phyloP scores from a whole-genome alignment of 1,284 basidiomycete genomes.

The Trametes versicolor region DNA sequence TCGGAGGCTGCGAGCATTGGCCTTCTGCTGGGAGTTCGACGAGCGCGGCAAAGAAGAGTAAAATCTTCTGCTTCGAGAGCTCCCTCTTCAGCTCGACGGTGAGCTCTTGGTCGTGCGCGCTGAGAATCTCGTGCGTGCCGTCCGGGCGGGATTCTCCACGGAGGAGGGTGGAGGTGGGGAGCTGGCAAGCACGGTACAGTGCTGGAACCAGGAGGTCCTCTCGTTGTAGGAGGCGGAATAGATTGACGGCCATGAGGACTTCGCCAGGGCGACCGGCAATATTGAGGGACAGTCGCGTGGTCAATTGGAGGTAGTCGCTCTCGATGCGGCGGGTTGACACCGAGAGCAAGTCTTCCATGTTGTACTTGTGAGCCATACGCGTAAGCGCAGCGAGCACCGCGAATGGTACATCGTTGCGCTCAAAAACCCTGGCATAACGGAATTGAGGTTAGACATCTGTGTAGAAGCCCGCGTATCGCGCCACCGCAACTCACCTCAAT shows the following conservation, averaged over 20 bases:
- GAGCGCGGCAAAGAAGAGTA: background rate
- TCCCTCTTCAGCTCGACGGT: background rate
- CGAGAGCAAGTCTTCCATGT: conserved; percentile 8
- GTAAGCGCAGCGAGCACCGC: background rate
- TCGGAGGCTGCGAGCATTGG: background rate
- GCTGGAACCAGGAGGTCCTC: background rate
- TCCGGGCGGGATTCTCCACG: background rate
- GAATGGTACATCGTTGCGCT: background rate
- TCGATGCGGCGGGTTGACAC: conserved; percentile 1
- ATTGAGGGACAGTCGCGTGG: background rate
- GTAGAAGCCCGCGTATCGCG: background rate
- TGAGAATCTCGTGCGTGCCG: background rate
- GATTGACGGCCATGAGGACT: background rate
- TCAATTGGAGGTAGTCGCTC: background rate
- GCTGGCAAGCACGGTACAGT: background rate
- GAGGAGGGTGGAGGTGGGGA: background rate
- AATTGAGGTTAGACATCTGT: too few species aligned
- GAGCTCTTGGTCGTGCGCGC: background rate
- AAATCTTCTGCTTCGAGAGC: background rate
- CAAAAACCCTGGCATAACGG: background rate
- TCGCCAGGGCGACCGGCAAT: background rate
- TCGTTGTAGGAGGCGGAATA: background rate
- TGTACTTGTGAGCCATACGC: conserved; percentile 24
- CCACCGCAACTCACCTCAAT: background rate
- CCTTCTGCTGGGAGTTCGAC: background rate